Base-by-base conservation (phyloP, 805 yeast genomes). In the Yamadazyma ubonensis region DNA sequence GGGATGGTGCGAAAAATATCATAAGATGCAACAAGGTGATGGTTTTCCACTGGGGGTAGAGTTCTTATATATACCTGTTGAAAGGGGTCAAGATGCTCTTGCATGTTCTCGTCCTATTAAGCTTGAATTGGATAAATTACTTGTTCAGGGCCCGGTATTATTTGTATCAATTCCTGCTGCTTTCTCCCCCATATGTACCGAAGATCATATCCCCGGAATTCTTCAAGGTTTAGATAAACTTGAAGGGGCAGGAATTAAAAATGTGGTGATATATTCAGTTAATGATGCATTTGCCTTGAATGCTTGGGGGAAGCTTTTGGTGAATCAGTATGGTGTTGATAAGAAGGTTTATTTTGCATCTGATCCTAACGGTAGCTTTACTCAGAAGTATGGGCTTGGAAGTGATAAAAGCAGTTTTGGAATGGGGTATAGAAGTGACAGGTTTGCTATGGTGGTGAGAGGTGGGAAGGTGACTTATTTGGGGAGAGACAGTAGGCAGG, bases 171-270 rank as follows among this genome's bases (percentile, higher is more conserved):
- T 67, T 20, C 75, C 75, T 6, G 72, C 70, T 19, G 70, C 71
- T 2, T 67, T 67, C 52, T 65, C 73, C 6, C 72, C 73, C n/a
- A 57, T 70, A 2, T 69, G 75, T 44, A 67, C 73, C 17, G 73
- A 65, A 46, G 57, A 61, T 48, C 75, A 69, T 52, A 57, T 69
- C 33, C 75, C 75, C 5, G 67, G 64, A 14, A 59, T 52, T 47
- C 55, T 69, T 46, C 33, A 44, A 16, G 50, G 65, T 44, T 54
- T 65, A 50, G 49, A 46, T 12, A 39, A 54, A 19, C 55, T 69
- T 48, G 53, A 51, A 42, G 50, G 53, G 20, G 53, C 62, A 44
- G 52, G 58, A 30, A 56, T 67, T 26, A 55, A 58, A 17, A 54
- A 61, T 18, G 49, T 69, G 28, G 56, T 69, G 16, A 46, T 69